Base-by-base conservation (phyloP, 2,329 filamentous ascomycete species). In the Tothia fuscella region DNA sequence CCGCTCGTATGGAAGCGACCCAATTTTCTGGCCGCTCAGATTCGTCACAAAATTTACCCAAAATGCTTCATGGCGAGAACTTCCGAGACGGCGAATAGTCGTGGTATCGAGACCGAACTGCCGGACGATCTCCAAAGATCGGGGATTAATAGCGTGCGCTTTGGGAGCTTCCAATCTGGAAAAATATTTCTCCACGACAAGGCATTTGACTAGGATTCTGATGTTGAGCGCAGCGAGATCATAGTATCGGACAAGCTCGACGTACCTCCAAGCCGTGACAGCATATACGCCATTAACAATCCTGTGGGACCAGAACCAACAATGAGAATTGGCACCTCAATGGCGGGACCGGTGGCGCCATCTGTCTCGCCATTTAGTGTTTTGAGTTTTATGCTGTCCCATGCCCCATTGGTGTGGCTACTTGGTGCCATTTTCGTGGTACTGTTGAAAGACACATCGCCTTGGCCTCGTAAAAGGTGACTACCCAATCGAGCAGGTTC, bases 21-120 rank as follows among this genome's bases (percentile, higher is more conserved):
- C 61, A 13, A 64, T 57, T 19, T 50, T 51, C 19, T 59, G 50
- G 2, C 60, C 60, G 30, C 49, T 54, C 26, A 65, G 46, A 36
- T 54, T 61, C 1, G 60, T 63, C 9, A 64, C 47, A 36, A 64
- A 64, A 42, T 62, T 63, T 7, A 63, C 60, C 59, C 59, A 64
- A 41, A 52, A 59, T 0, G 59, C 60, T 51, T 64, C 60, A 43
- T 41, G 51, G 47, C 46, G 53, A 7, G 44, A 45, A 9, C 49
- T 54, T 4, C 61, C 53, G 14, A 62, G 37, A 3, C 45, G 49
- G 26, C 52, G 48, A 12, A 61, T 44, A 6, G 44, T 45, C n/a
- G 47, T 51, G 2, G 50, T 50, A 43, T 56, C 54, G 14, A 58
- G 41, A 12, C 47, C 50, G 42, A 53, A 56, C 43, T 58, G 56